Percentiles rank a stretch among this genome's conserved stretches.
Conservation (phyloP, 2,329 filamentous ascomycete genomes). For the Cytospora chrysosperma region DNA sequence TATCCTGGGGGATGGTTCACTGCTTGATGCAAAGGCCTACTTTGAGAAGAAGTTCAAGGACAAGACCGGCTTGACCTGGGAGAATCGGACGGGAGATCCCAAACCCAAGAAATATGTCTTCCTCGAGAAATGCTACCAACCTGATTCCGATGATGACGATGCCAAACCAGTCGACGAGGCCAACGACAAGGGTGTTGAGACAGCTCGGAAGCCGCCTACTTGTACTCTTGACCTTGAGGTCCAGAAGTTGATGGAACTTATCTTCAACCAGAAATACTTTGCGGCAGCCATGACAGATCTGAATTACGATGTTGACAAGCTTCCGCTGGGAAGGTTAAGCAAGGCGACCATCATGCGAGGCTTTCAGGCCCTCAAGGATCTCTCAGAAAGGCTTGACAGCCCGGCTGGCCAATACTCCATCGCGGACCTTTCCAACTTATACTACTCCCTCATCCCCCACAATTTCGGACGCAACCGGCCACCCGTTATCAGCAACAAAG, state of each 20-base stretch:
- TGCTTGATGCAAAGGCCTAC: constrained; percentile 45
- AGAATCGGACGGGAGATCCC: constrained; percentile 49
- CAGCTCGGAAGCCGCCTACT: constrained; percentile 38
- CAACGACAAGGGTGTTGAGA: constrained; percentile 35
- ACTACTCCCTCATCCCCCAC: constrained; percentile 82
- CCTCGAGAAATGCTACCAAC: constrained; percentile 74
- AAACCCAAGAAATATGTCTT: constrained; percentile 74
- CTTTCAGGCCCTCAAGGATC: constrained; percentile 73
- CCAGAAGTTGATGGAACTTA: constrained; percentile 72
- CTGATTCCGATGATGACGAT: constrained; percentile 61
- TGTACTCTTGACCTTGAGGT: constrained; percentile 60
- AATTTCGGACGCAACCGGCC: constrained; percentile 72
- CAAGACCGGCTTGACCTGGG: constrained; percentile 60
- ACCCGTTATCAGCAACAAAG: constrained; percentile 59
- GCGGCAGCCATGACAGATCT: constrained; percentile 62
- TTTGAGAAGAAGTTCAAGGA: constrained; percentile 63
- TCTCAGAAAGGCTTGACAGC: constrained; percentile 65
- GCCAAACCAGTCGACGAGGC: constrained; percentile 33
- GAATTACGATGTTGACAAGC: constrained; percentile 72
- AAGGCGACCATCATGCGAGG: constrained; percentile 73
- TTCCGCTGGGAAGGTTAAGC: constrained; percentile 82
- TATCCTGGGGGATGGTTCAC: constrained; percentile 40
- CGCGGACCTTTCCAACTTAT: constrained; percentile 70
- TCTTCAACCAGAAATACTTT: constrained; percentile 79
- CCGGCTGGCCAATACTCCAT: constrained; percentile 41